Conservation (phyloP, 1,139 yeast species). For the Saccharomyces hybrid region DNA sequence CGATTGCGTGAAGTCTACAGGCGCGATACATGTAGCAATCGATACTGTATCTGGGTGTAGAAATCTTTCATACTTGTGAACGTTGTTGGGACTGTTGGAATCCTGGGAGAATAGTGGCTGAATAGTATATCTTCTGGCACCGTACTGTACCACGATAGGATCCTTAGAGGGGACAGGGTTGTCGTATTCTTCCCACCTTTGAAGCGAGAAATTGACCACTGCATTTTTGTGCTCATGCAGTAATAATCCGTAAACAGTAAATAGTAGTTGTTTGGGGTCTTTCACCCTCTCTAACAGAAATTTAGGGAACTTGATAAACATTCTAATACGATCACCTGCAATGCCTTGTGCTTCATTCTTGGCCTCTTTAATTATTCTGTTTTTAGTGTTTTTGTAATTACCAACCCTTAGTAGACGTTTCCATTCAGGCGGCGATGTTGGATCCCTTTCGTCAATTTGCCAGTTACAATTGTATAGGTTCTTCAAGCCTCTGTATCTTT, state of each 20-base stretch:
- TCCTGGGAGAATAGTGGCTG: conserved; percentile 80
- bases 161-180: conserved; percentile 79
- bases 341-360: conserved; percentile 47
- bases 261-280: conserved; percentile 40
- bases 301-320: conserved; percentile 58
- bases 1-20: conserved; percentile 72
- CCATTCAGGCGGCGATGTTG: conserved; percentile 75
- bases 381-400: conserved; percentile 72
- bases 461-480: conserved; percentile 73
- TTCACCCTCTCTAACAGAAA: conserved; percentile 38
- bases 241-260: conserved; percentile 64
- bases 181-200: conserved; percentile 83
- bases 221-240: conserved; percentile 84
- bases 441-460: conserved; percentile 81
- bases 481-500: conserved; percentile 79
- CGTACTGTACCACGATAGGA: conserved; percentile 78
- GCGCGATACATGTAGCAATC: conserved; percentile 84
- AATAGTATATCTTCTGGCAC: conserved; percentile 82
- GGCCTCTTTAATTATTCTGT: conserved; percentile 58
- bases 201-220: conserved; percentile 72
- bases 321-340: conserved; percentile 58
- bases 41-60: conserved; percentile 70
- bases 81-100: conserved; percentile 71
- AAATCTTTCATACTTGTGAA: conserved; percentile 78
- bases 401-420: conserved; percentile 62